Evolutionary conservation across 176 grass and related monocot species (phyloP).

Genomic region (Rhipidocladum racemiflorum): DNA sequence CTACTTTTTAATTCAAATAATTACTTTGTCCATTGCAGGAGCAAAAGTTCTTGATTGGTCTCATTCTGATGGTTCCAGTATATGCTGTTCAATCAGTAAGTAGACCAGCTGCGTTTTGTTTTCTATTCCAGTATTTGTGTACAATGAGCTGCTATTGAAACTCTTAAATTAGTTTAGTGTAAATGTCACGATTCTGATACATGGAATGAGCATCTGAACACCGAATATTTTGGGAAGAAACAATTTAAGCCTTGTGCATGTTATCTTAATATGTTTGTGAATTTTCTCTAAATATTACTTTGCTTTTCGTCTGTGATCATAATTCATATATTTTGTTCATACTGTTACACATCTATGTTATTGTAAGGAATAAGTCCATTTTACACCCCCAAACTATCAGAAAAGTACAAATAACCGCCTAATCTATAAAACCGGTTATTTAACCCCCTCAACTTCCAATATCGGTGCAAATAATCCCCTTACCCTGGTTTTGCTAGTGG

Average conservation of each 20-base stretch:
- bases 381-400: too few relatives aligned
- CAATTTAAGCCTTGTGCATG: slow-evolving; percentile 17
- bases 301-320: slow-evolving; percentile 5
- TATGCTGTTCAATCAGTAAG: slow-evolving; percentile 97
- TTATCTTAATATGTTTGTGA: neutral
- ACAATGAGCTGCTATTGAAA: neutral
- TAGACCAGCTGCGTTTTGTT: slow-evolving; percentile 16
- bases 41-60: slow-evolving; percentile 96
- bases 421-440: too few relatives aligned
- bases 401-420: too few relatives aligned
- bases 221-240: neutral
- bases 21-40: slow-evolving; percentile 60
- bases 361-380: too few relatives aligned
- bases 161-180: neutral
- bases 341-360: neutral
- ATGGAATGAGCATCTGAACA: slow-evolving; percentile 17
- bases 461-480: too few relatives aligned
- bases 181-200: slow-evolving; percentile 3
- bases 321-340: neutral
- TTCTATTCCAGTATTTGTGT: slow-evolving; percentile 9
- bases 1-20: slow-evolving; percentile 19
- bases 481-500: too few relatives aligned
- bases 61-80: slow-evolving; percentile 98
- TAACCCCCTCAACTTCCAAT: too few relatives aligned
- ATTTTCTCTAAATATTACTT: neutral